These are phyloP conservation scores for Intubia oerlemansii DNA, from an alignment of 2,329 filamentous ascomycete species.

Conservation along the genomic window DNA sequence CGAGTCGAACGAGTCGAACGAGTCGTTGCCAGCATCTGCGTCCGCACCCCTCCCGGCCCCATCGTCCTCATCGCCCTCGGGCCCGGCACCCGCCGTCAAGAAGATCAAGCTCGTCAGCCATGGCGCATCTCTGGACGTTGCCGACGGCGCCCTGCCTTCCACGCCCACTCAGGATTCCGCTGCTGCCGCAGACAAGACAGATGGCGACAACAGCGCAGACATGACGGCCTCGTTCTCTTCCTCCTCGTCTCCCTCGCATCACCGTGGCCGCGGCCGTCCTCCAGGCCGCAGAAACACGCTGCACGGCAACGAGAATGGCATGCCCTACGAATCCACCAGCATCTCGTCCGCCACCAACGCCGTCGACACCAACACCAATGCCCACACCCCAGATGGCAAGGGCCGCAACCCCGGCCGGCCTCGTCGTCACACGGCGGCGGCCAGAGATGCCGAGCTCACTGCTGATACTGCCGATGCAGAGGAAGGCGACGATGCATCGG, in stretches of 20 bases:
- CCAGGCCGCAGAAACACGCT: conserved; percentile 1
- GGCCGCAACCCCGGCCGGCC: conserved; percentile 1
- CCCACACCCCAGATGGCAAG: background rate
- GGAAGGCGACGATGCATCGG: background rate
- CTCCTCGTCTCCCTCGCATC: background rate
- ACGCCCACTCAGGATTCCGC: no score
- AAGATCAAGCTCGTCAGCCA: conserved; percentile 15
- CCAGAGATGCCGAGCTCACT: background rate
- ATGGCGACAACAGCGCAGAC: background rate
- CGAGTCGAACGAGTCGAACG: no score
- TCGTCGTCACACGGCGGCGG: background rate
- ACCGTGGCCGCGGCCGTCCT: conserved; percentile 3
- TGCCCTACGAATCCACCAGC: background rate
- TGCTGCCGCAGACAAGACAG: background rate
- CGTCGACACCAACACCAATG: background rate
- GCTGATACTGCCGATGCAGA: no score
- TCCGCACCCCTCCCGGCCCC: no score
- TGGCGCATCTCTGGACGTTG: no score
- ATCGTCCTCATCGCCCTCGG: no score
- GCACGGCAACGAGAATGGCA: no score
- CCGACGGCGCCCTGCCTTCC: no score
- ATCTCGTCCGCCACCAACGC: background rate
- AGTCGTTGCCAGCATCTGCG: no score
- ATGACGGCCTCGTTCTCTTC: background rate
- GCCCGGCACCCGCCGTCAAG: conserved; percentile 12